A percentile compares a stretch with the other conserved stretches of the same genome.
Conservation (phyloP, 805 yeast genomes). For the Blastobotrys terrestris region DNA sequence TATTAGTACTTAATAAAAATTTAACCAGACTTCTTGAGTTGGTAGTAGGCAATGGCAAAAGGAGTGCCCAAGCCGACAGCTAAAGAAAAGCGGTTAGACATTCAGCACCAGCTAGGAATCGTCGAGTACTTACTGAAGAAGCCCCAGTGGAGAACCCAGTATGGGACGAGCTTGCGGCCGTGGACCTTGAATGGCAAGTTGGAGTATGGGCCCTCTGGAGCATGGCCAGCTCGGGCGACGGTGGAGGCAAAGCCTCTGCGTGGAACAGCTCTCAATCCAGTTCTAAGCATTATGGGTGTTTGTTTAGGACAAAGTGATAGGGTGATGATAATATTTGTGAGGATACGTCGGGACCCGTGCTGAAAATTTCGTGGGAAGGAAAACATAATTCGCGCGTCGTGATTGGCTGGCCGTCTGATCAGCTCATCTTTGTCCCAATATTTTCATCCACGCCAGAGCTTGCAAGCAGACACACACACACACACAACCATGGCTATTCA, state of each 20-base stretch:
- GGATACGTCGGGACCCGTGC: background rate
- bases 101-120: background rate
- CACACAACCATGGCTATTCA: constrained; percentile 39
- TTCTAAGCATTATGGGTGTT: constrained; percentile 13
- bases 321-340: background rate
- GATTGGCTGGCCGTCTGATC: background rate
- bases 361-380: background rate
- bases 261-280: constrained; percentile 16
- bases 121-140: constrained; percentile 46
- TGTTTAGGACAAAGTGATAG: background rate
- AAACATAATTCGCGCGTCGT: background rate
- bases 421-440: background rate
- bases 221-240: constrained; percentile 41
- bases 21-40: constrained; percentile 78
- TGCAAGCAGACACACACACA: background rate
- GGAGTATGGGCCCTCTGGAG: constrained; percentile 78
- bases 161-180: constrained; percentile 80
- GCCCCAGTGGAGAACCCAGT: constrained; percentile 73
- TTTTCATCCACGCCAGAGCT: background rate
- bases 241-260: constrained; percentile 22
- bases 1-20: background rate
- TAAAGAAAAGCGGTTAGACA: constrained; percentile 17
- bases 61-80: constrained; percentile 66
- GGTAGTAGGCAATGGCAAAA: constrained; percentile 70
- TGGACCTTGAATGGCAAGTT: constrained; percentile 94